A percentile compares a stretch with the other conserved stretches of the same genome.
Evolutionary conservation across 1,284 basidiomycete species (phyloP).

Genomic region (Pyrrhoderma noxium): DNA sequence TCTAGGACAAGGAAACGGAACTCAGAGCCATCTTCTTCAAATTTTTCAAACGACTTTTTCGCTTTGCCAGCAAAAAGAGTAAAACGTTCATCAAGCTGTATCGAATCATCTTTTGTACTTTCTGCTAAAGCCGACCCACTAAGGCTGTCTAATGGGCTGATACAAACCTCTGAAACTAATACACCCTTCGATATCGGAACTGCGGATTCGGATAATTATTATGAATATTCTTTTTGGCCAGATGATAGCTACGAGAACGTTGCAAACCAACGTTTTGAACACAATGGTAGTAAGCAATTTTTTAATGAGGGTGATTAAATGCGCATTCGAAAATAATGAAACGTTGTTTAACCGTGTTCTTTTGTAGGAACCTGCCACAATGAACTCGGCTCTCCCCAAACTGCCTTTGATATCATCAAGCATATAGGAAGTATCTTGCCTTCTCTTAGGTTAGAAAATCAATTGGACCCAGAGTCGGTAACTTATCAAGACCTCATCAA

Average conservation of each 20-base stretch:
- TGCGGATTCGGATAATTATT: neutral
- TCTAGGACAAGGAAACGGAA: neutral
- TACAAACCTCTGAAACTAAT: neutral
- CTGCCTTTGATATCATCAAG: slow-evolving; percentile 2
- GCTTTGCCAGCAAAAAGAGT: slow-evolving; percentile 3
- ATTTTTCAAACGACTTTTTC: slow-evolving; percentile 1
- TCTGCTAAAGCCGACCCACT: slow-evolving; percentile 16
- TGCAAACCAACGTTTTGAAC: too few relatives aligned
- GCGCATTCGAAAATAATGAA: too few relatives aligned
- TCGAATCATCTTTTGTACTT: slow-evolving; percentile 13
- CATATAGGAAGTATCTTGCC: slow-evolving; percentile 8
- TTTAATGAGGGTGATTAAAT: too few relatives aligned
- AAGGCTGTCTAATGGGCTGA: slow-evolving; percentile 1
- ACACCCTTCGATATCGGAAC: too few relatives aligned
- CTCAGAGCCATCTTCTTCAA: slow-evolving; percentile 4
- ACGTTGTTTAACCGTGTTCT: too few relatives aligned
- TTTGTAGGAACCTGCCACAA: too few relatives aligned
- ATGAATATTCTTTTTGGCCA: slow-evolving; percentile 11
- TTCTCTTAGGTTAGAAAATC: slow-evolving; percentile 1
- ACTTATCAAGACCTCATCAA: slow-evolving; percentile 16
- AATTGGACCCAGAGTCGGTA: slow-evolving; percentile 2
- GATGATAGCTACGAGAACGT: neutral
- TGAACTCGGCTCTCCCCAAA: neutral
- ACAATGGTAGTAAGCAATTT: too few relatives aligned
- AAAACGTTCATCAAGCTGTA: slow-evolving; percentile 15